Evolutionary conservation across 352 stramenopile genomes (phyloP).

Genomic region (Globisporangium nodosum): DNA sequence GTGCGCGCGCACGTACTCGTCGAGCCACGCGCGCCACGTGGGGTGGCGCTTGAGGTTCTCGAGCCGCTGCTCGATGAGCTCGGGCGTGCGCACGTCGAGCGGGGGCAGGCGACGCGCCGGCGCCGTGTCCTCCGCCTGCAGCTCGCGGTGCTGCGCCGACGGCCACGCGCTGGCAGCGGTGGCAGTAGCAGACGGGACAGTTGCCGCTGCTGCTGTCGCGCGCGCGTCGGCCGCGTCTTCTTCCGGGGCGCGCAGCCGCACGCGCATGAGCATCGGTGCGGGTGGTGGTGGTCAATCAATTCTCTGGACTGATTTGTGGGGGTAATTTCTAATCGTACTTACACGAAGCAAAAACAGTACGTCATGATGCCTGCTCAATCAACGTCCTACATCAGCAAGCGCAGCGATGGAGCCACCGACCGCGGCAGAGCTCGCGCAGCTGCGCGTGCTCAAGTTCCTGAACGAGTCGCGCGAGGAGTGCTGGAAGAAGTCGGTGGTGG

Average conservation of each 20-base stretch:
- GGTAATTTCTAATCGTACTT: neutral
- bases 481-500: slow-evolving; percentile 80
- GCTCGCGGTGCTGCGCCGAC: slow-evolving; percentile 12
- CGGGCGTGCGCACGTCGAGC: slow-evolving; percentile 68
- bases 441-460: slow-evolving; percentile 64
- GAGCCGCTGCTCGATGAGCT: slow-evolving; percentile 81
- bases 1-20: slow-evolving; percentile 66
- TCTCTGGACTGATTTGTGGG: neutral
- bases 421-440: slow-evolving; percentile 28
- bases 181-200: neutral
- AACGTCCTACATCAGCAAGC: slow-evolving; percentile 8
- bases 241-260: slow-evolving; percentile 60
- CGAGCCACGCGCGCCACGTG: slow-evolving; percentile 53
- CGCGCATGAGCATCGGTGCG: slow-evolving; percentile 31
- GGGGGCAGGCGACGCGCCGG: slow-evolving; percentile 26
- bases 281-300: neutral
- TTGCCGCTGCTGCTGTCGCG: neutral
- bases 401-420: slow-evolving; percentile 17
- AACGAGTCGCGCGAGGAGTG: slow-evolving; percentile 78
- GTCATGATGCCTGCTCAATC: no score
- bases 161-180: slow-evolving; percentile 13
- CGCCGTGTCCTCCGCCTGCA: slow-evolving; percentile 11
- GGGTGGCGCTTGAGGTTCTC: slow-evolving; percentile 82
- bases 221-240: slow-evolving; percentile 19
- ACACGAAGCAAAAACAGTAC: neutral